These are phyloP conservation scores for Lunularia cruciata DNA, from an alignment of 225 moss, liverwort and hornwort genomes.

Conservation along the genomic window DNA sequence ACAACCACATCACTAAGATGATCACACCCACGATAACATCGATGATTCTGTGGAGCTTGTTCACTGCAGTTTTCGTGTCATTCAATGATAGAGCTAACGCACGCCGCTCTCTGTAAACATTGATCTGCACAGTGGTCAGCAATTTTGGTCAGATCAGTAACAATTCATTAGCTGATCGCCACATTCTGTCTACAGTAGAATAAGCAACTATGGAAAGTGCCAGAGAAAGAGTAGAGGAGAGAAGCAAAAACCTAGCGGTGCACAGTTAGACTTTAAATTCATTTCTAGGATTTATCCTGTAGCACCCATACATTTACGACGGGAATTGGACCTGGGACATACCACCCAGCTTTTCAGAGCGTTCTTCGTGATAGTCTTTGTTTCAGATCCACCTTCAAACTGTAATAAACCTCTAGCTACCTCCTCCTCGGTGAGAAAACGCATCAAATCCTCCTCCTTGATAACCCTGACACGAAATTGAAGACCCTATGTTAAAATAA, in stretches of 20 bases:
- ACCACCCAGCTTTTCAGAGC: constrained; percentile 61
- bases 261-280: too few species aligned
- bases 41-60: constrained; percentile 59
- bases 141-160: too few species aligned
- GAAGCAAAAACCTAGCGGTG: too few species aligned
- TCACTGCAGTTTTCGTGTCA: constrained; percentile 75
- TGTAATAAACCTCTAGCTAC: constrained; percentile 64
- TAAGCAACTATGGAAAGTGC: too few species aligned
- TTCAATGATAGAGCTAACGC: constrained; percentile 62
- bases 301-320: too few species aligned
- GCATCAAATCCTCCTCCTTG: constrained; percentile 72
- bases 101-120: constrained; percentile 51
- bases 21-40: constrained; percentile 42
- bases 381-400: constrained; percentile 78
- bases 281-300: too few species aligned
- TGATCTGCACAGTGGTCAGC: constrained; percentile 35
- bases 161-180: too few species aligned
- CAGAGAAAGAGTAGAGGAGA: too few species aligned
- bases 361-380: constrained; percentile 55
- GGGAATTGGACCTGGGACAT: too few species aligned
- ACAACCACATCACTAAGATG: constrained; percentile 57
- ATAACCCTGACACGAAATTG: constrained; percentile 48
- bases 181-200: too few species aligned
- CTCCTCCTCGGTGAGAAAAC: constrained; percentile 79
- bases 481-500: not conserved